Conservation (phyloP, 495 filamentous ascomycete genomes). For the Aspergillus conjunctus region DNA sequence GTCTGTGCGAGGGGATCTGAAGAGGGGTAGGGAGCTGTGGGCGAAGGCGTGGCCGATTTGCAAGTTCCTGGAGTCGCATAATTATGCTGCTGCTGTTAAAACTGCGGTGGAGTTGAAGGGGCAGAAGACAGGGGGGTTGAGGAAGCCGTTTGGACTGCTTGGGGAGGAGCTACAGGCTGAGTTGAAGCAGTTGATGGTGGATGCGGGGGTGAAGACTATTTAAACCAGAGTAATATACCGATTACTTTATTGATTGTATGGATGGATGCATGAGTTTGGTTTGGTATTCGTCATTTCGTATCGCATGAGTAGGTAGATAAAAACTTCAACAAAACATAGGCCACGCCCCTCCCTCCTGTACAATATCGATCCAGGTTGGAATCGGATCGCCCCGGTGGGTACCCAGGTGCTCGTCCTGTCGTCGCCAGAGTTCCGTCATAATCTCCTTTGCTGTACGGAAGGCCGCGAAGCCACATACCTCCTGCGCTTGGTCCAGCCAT, state of each 20-base stretch:
- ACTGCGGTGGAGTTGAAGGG: constrained; percentile 40
- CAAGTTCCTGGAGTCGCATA: constrained; percentile 41
- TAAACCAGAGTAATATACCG: constrained; percentile 17
- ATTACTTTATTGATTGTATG: constrained; percentile 10
- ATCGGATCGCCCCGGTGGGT: constrained; percentile 28
- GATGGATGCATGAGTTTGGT: constrained; percentile 6
- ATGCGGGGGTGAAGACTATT: constrained; percentile 38
- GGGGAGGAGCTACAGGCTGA: constrained; percentile 30
- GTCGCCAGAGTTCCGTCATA: constrained; percentile 33
- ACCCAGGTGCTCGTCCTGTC: constrained; percentile 34
- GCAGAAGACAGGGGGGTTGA: constrained; percentile 34
- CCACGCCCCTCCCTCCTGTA: constrained; percentile 32
- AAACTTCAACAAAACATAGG: constrained; percentile 32
- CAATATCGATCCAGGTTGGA: constrained; percentile 35
- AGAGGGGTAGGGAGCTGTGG: constrained; percentile 37
- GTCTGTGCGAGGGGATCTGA: constrained; percentile 33
- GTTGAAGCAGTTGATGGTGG: constrained; percentile 31
- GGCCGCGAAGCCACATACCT: constrained; percentile 28
- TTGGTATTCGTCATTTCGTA: background rate
- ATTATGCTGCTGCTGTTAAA: constrained; percentile 38
- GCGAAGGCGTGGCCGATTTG: constrained; percentile 38
- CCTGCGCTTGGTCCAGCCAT: constrained; percentile 31
- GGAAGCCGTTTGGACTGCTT: constrained; percentile 38
- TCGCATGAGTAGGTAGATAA: background rate
- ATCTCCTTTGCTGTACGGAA: constrained; percentile 31